Evolutionary conservation across 257 asterid species (phyloP).

Genomic region (Solanum etuberosum): DNA sequence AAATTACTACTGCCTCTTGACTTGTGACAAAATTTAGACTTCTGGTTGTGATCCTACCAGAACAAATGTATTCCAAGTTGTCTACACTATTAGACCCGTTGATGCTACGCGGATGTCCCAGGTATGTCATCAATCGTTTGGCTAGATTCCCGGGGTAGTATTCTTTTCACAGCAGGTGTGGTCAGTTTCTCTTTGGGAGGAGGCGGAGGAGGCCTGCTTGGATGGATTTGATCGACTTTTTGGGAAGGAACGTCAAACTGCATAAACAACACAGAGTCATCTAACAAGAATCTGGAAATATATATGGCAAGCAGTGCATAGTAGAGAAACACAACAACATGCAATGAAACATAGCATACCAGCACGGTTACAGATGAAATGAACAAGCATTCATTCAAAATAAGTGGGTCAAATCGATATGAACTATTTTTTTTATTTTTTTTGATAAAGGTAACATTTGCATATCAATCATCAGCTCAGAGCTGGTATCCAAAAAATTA

Average conservation of each 20-base stretch:
- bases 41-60: background rate
- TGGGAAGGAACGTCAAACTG: constrained; percentile 66
- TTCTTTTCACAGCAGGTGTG: constrained; percentile 9
- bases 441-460: no score
- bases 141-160: constrained; percentile 5
- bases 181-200: constrained; percentile 30
- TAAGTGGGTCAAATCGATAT: background rate
- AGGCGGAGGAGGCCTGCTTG: constrained; percentile 38
- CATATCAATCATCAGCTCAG: no score
- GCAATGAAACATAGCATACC: background rate
- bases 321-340: background rate
- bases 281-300: background rate
- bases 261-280: constrained; percentile 4
- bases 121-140: constrained; percentile 27
- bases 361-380: background rate
- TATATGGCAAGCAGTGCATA: background rate
- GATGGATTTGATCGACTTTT: constrained; percentile 39
- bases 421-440: no score
- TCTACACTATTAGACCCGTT: background rate
- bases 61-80: background rate
- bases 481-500: no score
- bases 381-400: background rate
- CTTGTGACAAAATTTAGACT: background rate
- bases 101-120: constrained; percentile 36
- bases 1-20: background rate